Conservation (phyloP, 2,329 filamentous ascomycete species). For the Dryadomyces sulphureus region DNA sequence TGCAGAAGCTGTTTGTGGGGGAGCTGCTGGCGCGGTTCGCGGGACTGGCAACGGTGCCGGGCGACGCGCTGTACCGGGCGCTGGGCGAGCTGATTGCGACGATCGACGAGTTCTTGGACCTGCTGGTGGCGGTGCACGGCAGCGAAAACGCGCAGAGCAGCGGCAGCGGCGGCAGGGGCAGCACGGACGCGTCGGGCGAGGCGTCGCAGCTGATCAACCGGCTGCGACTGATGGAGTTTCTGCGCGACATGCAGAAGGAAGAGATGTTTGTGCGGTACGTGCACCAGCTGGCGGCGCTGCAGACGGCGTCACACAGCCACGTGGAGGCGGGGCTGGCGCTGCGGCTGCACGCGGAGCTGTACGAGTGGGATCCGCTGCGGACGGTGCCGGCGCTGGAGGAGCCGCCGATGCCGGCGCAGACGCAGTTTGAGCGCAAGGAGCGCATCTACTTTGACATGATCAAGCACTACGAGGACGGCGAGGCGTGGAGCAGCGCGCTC, state of each 20-base stretch:
- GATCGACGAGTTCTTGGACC: constrained; percentile 78
- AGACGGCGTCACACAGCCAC: constrained; percentile 60
- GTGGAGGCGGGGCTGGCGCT: constrained; percentile 83
- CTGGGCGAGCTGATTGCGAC: constrained; percentile 69
- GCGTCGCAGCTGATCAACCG: constrained; percentile 77
- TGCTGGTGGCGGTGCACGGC: constrained; percentile 79
- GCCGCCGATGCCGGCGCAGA: constrained; percentile 68
- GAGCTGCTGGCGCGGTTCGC: constrained; percentile 75
- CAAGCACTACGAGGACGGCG: constrained; percentile 85
- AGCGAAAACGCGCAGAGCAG: constrained; percentile 36
- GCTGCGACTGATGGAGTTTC: constrained; percentile 83
- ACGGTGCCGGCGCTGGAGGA: constrained; percentile 53
- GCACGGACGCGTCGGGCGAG: constrained; percentile 34
- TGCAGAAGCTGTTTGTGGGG: constrained; percentile 83
- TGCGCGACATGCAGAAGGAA: constrained; percentile 92
- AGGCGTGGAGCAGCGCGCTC: constrained; percentile 81
- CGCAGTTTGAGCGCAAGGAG: constrained; percentile 85
- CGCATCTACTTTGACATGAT: constrained; percentile 89
- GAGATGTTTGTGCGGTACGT: constrained; percentile 95
- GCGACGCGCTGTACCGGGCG: constrained; percentile 62
- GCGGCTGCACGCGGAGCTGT: constrained; percentile 80
- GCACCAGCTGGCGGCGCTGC: constrained; percentile 71
- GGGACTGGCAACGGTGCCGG: constrained; percentile 46
- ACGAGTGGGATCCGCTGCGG: constrained; percentile 71
- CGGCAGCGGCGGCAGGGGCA: not conserved